phyloP scores from a whole-genome alignment of 1,139 yeast species.

The Magnusiomyces clavatus region DNA sequence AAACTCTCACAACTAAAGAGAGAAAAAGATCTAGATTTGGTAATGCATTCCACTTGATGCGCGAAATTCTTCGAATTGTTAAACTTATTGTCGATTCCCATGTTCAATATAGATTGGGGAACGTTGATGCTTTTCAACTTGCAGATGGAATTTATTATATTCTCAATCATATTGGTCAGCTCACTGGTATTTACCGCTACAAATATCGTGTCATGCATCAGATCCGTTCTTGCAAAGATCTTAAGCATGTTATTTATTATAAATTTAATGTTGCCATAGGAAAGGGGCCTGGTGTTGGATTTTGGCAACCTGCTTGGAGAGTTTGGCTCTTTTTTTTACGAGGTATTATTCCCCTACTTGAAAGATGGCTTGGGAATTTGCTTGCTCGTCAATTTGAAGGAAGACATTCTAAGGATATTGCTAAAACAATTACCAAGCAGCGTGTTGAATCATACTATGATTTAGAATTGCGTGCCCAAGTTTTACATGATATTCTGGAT shows the following conservation, averaged over 20 bases:
- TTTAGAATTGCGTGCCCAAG: slow-evolving; percentile 86
- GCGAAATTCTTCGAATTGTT: slow-evolving; percentile 76
- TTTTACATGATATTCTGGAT: slow-evolving; percentile 90
- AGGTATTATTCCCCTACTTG: slow-evolving; percentile 88
- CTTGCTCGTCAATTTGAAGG: slow-evolving; percentile 95
- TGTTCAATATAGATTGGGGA: slow-evolving; percentile 82
- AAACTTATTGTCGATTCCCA: slow-evolving; percentile 90
- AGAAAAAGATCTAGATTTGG: slow-evolving; percentile 95
- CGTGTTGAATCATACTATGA: slow-evolving; percentile 93
- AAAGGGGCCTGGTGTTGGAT: slow-evolving; percentile 98
- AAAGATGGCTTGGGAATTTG: slow-evolving; percentile 90
- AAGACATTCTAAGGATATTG: slow-evolving; percentile 82
- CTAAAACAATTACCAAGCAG: slow-evolving; percentile 92
- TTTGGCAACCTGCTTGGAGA: slow-evolving; percentile 99
- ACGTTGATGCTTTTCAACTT: slow-evolving; percentile 84
- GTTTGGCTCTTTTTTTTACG: slow-evolving; percentile 90
- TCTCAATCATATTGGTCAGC: slow-evolving; percentile 86
- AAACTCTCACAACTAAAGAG: slow-evolving; percentile 92
- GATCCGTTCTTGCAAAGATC: slow-evolving; percentile 89
- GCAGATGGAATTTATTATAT: slow-evolving; percentile 93
- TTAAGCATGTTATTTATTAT: slow-evolving; percentile 83
- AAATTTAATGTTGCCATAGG: slow-evolving; percentile 77
- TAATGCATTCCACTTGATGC: slow-evolving; percentile 86
- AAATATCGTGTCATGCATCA: slow-evolving; percentile 98
- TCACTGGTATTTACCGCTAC: slow-evolving; percentile 94